A percentile compares a stretch with the other conserved stretches of the same genome.
phyloP scores from a whole-genome alignment of 2,329 filamentous ascomycete genomes.

The Trichoderma oligosporum region DNA sequence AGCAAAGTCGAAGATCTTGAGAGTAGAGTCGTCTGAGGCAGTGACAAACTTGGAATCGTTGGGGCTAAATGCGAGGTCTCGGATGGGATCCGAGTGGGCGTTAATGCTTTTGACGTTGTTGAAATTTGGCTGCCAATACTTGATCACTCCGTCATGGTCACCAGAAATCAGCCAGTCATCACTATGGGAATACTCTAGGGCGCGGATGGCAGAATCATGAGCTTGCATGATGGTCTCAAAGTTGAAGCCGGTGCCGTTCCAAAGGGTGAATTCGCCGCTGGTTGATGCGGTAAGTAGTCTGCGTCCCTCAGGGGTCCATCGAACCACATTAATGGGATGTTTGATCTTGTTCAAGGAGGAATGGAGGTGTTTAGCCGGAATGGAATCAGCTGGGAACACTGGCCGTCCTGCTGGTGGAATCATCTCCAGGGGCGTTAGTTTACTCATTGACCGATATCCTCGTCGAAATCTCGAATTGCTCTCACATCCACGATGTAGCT shows the following conservation, averaged over 20 bases:
- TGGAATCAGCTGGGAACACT: conserved; percentile 73
- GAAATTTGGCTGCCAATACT: conserved; percentile 99
- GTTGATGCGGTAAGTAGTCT: conserved; percentile 88
- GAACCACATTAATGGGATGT: conserved; percentile 92
- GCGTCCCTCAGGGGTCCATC: conserved; percentile 95
- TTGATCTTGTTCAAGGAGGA: conserved; percentile 99
- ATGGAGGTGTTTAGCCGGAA: conserved; percentile 92
- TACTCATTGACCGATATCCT: background rate
- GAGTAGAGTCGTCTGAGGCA: conserved; percentile 84
- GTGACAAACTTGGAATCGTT: conserved; percentile 96
- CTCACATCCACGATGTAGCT: conserved; percentile 85
- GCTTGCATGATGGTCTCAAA: conserved; percentile 99
- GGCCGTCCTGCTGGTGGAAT: conserved; percentile 75
- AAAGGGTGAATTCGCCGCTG: conserved; percentile 95
- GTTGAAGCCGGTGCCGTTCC: conserved; percentile 99
- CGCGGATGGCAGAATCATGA: conserved; percentile 82
- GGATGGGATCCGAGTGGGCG: conserved; percentile 83
- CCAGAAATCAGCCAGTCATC: conserved; percentile 96
- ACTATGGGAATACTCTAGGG: conserved; percentile 84
- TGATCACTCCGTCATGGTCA: conserved; percentile 91
- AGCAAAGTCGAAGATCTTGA: conserved; percentile 97
- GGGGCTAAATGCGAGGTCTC: conserved; percentile 88
- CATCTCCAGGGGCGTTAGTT: conserved; percentile 57
- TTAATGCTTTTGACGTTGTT: conserved; percentile 96
- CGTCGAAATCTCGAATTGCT: background rate